Evolutionary conservation across 2,329 filamentous ascomycete genomes (phyloP).

Genomic region (Apiospora sp.): DNA sequence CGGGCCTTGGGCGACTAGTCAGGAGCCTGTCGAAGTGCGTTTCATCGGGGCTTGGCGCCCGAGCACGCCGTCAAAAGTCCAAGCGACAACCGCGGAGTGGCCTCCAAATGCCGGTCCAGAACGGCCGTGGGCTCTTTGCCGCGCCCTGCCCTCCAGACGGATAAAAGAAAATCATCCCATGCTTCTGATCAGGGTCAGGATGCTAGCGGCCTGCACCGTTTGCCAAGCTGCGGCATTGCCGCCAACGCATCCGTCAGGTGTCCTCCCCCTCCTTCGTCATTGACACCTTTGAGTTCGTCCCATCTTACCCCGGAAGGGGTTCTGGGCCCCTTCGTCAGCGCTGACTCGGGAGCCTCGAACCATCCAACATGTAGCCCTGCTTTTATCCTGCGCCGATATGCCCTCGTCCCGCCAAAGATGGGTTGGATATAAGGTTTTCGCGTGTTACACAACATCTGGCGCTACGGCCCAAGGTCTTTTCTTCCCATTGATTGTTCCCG

Average conservation of each 20-base stretch:
- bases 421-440: constrained; percentile 4
- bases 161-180: background rate
- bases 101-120: background rate
- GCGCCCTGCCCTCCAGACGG: background rate
- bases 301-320: background rate
- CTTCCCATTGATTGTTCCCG: background rate
- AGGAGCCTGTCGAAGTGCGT: background rate
- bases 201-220: background rate
- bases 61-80: background rate
- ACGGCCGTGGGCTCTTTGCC: background rate
- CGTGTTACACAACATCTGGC: background rate
- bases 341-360: constrained; percentile 3
- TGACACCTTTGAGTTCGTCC: constrained; percentile 7
- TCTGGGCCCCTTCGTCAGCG: background rate
- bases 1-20: background rate
- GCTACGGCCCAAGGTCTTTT: background rate
- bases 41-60: constrained; percentile 12
- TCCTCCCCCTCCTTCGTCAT: background rate
- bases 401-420: background rate
- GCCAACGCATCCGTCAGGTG: background rate
- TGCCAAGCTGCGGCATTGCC: background rate
- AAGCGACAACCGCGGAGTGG: background rate
- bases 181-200: background rate
- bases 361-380: background rate
- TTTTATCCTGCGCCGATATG: background rate